These are phyloP conservation scores for Tuber indicum DNA, from an alignment of 495 filamentous ascomycete species.

Conservation along the genomic window DNA sequence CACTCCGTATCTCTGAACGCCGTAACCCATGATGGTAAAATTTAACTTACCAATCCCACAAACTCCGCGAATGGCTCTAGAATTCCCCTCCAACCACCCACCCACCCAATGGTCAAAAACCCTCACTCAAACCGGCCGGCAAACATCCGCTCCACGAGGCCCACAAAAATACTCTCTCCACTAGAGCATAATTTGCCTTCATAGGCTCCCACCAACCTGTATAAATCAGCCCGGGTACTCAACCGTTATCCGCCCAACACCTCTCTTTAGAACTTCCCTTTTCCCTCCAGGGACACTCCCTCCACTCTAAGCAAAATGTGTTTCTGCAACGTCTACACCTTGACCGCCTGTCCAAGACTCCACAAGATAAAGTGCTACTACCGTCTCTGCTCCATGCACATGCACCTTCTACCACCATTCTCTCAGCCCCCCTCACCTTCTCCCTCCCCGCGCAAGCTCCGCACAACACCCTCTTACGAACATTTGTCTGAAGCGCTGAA, in stretches of 20 bases:
- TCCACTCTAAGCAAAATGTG: background rate
- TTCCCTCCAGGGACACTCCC: background rate
- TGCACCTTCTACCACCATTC: background rate
- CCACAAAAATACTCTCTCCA: background rate
- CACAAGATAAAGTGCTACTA: slow-evolving; percentile 1
- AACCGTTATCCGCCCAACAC: background rate
- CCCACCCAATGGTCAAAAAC: background rate
- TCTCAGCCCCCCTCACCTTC: background rate
- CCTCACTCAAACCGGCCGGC: background rate
- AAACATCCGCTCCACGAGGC: background rate
- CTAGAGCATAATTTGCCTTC: background rate
- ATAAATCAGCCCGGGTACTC: background rate
- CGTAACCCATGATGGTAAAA: background rate
- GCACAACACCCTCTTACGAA: background rate
- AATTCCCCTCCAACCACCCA: background rate
- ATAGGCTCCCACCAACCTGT: background rate
- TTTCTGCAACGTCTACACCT: background rate
- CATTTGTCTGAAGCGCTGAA: background rate
- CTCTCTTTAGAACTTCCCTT: background rate
- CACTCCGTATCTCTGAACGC: background rate
- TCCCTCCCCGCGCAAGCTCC: background rate
- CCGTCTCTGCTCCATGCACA: background rate
- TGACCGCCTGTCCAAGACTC: background rate
- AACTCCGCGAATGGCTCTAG: background rate
- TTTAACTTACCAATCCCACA: background rate